Percentiles rank a stretch among this genome's conserved stretches.
Conservation (phyloP, 768 basidiomycete genomes). For the Tephrocybe sp. region DNA sequence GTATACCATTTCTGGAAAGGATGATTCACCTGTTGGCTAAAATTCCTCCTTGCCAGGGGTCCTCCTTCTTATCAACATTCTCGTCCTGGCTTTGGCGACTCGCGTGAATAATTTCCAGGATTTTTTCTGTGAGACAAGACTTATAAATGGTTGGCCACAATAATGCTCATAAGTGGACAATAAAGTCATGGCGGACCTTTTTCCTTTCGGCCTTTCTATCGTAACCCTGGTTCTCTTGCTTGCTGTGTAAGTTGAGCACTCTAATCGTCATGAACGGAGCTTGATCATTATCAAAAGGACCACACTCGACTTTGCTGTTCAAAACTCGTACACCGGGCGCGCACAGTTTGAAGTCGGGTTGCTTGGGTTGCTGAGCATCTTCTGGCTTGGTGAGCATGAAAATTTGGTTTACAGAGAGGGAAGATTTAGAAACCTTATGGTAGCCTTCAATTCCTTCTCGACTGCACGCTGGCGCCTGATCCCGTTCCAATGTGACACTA, state of each 20-base stretch:
- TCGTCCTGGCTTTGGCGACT: slow-evolving; percentile 52
- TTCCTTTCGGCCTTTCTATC: slow-evolving; percentile 61
- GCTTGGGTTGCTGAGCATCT: slow-evolving; percentile 43
- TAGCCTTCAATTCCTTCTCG: slow-evolving; percentile 61
- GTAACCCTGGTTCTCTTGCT: slow-evolving; percentile 44
- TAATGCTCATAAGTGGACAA: not conserved
- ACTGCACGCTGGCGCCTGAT: slow-evolving; percentile 54
- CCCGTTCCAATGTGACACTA: slow-evolving; percentile 46
- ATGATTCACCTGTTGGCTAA: not conserved
- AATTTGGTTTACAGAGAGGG: no score
- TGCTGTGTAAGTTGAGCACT: slow-evolving; percentile 35
- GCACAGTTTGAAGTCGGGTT: slow-evolving; percentile 49
- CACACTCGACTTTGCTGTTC: slow-evolving; percentile 38
- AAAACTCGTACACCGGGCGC: slow-evolving; percentile 43
- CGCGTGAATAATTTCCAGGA: slow-evolving; percentile 58
- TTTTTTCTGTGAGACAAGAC: slow-evolving; percentile 50
- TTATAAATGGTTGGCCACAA: not conserved
- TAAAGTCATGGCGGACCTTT: slow-evolving; percentile 55
- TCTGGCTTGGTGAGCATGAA: slow-evolving; percentile 51
- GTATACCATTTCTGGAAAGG: not conserved
- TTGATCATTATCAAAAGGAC: slow-evolving; percentile 30
- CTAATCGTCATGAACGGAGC: not conserved
- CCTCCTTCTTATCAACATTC: slow-evolving; percentile 45
- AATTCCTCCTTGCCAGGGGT: slow-evolving; percentile 26
- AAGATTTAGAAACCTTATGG: no score